Conservation (phyloP, 2,329 filamentous ascomycete genomes). For the Calonectria ilicicola region DNA sequence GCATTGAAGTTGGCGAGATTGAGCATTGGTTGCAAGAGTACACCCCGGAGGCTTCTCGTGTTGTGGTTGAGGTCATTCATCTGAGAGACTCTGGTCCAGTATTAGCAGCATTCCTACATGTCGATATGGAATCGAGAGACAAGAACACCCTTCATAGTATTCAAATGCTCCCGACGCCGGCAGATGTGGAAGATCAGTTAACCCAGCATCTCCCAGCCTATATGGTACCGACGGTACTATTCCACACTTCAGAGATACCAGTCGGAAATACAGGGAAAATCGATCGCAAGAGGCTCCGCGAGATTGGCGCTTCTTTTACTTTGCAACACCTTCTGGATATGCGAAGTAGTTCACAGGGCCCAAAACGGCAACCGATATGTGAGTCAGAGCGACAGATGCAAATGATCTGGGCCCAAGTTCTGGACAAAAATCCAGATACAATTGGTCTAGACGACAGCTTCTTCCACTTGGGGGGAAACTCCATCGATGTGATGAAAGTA, state of each 20-base stretch:
- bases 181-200: conserved; percentile 1
- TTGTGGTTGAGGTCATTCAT: conserved; percentile 17
- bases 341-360: background rate
- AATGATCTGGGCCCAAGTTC: conserved; percentile 51
- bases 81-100: background rate
- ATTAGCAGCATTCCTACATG: conserved; percentile 1
- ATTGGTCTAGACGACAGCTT: conserved; percentile 60
- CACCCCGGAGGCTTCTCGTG: background rate
- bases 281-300: conserved; percentile 22
- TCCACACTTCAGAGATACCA: conserved; percentile 25
- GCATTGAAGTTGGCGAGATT: conserved; percentile 59
- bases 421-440: conserved; percentile 46
- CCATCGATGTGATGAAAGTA: conserved; percentile 62
- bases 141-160: background rate
- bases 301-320: conserved; percentile 23
- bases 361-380: conserved; percentile 14
- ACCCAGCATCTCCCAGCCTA: conserved; percentile 26
- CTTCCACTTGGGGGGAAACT: conserved; percentile 63
- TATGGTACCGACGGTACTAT: conserved; percentile 33
- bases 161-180: background rate
- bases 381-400: conserved; percentile 40
- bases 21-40: conserved; percentile 29
- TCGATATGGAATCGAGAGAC: background rate
- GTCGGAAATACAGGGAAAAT: conserved; percentile 29
- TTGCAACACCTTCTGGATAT: conserved; percentile 53